Percentiles rank a stretch among this genome's conserved stretches.
Evolutionary conservation across 2,329 filamentous ascomycete species (phyloP).

Genomic region (Stromatinia cepivora): DNA sequence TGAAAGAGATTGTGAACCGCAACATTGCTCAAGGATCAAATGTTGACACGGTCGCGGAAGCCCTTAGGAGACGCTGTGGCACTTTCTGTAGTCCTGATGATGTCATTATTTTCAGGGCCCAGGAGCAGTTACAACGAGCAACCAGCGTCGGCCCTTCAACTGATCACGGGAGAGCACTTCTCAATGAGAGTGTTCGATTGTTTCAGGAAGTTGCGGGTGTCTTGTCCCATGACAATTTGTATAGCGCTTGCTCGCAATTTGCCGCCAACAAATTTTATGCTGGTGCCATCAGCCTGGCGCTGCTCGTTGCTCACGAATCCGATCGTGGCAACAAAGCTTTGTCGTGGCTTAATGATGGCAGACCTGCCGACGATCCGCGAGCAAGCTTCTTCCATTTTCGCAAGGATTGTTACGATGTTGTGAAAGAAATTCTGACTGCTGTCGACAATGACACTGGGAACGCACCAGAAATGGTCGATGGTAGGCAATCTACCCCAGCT

Average conservation of each 20-base stretch:
- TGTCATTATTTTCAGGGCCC: slow-evolving; percentile 96
- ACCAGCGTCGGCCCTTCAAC: slow-evolving; percentile 74
- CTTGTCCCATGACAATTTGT: slow-evolving; percentile 77
- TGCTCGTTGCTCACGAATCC: slow-evolving; percentile 78
- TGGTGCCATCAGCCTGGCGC: slow-evolving; percentile 83
- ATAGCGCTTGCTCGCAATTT: slow-evolving; percentile 77
- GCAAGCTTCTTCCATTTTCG: slow-evolving; percentile 60
- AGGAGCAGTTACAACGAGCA: slow-evolving; percentile 89
- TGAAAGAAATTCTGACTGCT: slow-evolving; percentile 76
- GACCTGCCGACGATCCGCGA: slow-evolving; percentile 69
- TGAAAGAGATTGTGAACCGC: slow-evolving; percentile 96
- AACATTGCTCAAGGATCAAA: slow-evolving; percentile 97
- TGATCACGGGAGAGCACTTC: slow-evolving; percentile 72
- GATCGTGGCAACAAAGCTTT: slow-evolving; percentile 86
- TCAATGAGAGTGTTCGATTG: slow-evolving; percentile 85
- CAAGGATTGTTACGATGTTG: slow-evolving; percentile 79
- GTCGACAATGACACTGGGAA: slow-evolving; percentile 70
- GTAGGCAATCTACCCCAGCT: slow-evolving; percentile 70
- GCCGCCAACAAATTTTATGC: slow-evolving; percentile 84
- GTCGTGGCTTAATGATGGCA: slow-evolving; percentile 83
- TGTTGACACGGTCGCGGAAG: slow-evolving; percentile 94
- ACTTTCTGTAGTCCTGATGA: slow-evolving; percentile 98
- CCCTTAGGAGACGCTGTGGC: slow-evolving; percentile 85
- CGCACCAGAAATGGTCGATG: slow-evolving; percentile 75
- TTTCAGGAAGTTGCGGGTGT: slow-evolving; percentile 87